phyloP scores from a whole-genome alignment of 257 asterid species.

The Prunella vulgaris region DNA sequence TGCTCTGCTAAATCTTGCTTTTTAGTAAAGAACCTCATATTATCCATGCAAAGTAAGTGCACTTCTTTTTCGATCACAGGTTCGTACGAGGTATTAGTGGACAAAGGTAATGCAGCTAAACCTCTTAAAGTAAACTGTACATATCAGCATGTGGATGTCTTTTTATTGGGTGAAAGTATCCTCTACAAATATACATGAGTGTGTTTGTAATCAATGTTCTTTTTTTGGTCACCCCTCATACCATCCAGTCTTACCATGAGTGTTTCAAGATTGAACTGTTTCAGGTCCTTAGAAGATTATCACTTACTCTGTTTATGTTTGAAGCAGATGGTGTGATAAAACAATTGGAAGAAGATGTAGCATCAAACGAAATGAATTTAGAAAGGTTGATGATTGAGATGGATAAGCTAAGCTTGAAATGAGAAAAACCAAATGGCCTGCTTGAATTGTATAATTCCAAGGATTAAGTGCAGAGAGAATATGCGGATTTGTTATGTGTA shows the following conservation, averaged over 20 bases:
- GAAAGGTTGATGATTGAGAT: conserved; percentile 59
- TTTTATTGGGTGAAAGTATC: background rate
- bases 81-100: too few relatives aligned
- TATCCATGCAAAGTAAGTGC: too few relatives aligned
- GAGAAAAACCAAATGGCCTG: conserved; percentile 59
- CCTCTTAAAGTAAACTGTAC: background rate
- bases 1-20: too few relatives aligned
- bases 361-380: conserved; percentile 42
- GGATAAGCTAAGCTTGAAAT: conserved; percentile 56
- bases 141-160: background rate
- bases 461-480: conserved; percentile 58
- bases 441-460: conserved; percentile 41
- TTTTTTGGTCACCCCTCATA: background rate
- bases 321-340: conserved; percentile 55
- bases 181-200: background rate
- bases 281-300: conserved; percentile 18
- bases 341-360: conserved; percentile 55
- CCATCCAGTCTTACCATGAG: background rate
- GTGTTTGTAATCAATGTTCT: background rate
- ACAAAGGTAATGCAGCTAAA: conserved; percentile 55
- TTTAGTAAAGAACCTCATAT: too few relatives aligned
- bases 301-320: background rate
- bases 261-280: background rate
- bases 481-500: conserved; percentile 46
- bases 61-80: too few relatives aligned